A percentile compares a stretch with the other conserved stretches of the same genome.
phyloP scores from a whole-genome alignment of 305 asterid species.

The Caryopteris hybrid region DNA sequence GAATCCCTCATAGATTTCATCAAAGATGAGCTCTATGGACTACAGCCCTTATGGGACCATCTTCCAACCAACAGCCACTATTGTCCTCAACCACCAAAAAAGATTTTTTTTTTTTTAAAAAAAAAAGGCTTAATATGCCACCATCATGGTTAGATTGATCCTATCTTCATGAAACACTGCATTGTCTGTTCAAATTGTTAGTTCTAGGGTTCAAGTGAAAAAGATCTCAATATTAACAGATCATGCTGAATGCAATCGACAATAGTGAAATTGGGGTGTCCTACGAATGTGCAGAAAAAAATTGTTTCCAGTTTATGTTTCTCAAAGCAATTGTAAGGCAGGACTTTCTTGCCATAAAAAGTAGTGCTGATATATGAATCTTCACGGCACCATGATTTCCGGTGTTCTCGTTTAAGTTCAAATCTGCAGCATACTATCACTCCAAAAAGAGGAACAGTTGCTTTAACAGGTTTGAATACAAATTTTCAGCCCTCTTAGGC shows the following conservation, averaged over 20 bases:
- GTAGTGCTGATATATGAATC: not conserved
- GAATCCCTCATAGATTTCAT: not conserved
- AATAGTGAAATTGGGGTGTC: not conserved
- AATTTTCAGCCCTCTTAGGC: no score
- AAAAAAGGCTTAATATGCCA: not conserved
- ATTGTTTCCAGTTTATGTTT: not conserved
- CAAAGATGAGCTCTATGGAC: not conserved
- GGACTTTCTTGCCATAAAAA: not conserved
- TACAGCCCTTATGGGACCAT: not conserved
- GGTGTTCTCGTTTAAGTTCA: not conserved
- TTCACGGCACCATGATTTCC: not conserved
- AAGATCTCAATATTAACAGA: not conserved
- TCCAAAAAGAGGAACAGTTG: not conserved
- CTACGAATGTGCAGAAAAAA: not conserved
- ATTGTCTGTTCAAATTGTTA: not conserved
- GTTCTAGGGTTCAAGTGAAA: not conserved
- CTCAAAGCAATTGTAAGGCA: not conserved
- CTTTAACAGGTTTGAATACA: not conserved
- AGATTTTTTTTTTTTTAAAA: no score
- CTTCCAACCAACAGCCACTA: not conserved
- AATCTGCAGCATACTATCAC: not conserved
- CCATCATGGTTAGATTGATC: not conserved
- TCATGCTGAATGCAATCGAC: not conserved
- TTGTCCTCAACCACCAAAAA: not conserved
- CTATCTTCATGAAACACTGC: not conserved